Base-by-base conservation (phyloP, 2,329 filamentous ascomycete genomes). In the Acarospora socialis region DNA sequence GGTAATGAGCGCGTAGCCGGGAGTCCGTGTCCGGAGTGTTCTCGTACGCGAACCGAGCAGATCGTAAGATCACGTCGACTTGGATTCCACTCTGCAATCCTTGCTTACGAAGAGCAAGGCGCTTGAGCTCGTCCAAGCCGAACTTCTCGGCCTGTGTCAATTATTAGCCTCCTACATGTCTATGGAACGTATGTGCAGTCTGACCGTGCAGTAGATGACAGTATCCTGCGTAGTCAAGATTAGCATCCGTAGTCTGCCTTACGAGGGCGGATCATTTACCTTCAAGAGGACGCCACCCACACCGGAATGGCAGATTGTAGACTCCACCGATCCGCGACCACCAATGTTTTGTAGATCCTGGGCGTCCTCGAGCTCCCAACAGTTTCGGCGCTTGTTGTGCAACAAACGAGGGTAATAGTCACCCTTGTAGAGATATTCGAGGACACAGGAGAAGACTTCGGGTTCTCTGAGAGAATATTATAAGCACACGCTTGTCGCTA, bases 351-450 rank as follows among this genome's bases (percentile, higher is more conserved):
- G 55, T 56, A 60, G 53, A 57, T 66, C 58, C 55, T 62, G 56
- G 46, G 60, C 60, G 56, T 81, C 78, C 70, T 93, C 83, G 61
- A 93, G 81, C 55, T 82, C 75, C 81, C 81, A 93, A 63, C 77
- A 79, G 65, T 81, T 77, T 53, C 74, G 78, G 57, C 77, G 76
- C 68, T 81, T 83, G 70, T 81, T 81, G 58, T 83, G 81, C 46
- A 92, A 53, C 62, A 94, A 68, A 57, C 83, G 81, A 35, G 86
- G 86, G 58, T 81, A 90, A 63, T 92, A 93, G 68, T 92, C 84
- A 45, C 81, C 83, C 66, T 92, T 92, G 77, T 94, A 94, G 45
- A 94, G 74, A 57, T 86, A 94, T 65, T 94, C 86, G 63, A 94
- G 82, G 50, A 94, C 68, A 51, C 80, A 86, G 55, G 83, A 92